Conservation (phyloP, 352 stramenopile species). For the Phytophthora megakarya region DNA sequence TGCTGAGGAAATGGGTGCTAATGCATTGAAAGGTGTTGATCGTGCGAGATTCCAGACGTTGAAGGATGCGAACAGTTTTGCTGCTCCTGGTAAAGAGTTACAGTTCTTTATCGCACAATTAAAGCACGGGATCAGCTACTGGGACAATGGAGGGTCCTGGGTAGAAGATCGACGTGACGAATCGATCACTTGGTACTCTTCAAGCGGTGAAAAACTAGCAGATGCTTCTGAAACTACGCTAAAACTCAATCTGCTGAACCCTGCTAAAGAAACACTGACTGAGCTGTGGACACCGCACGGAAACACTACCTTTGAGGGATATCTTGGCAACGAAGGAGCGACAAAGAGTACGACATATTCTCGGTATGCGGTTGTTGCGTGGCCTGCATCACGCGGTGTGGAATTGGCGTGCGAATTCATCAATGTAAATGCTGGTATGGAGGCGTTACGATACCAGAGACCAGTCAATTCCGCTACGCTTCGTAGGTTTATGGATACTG, state of each 20-base stretch:
- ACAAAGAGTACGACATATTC: conserved; percentile 7
- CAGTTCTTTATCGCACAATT: conserved; percentile 21
- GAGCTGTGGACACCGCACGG: conserved; percentile 12
- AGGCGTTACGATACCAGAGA: not conserved
- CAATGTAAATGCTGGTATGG: conserved; percentile 6
- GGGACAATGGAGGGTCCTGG: not conserved
- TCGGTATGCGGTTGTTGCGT: conserved; percentile 25
- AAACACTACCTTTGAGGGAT: conserved; percentile 9
- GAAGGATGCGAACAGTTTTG: conserved; percentile 19
- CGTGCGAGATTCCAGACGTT: conserved; percentile 8
- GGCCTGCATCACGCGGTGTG: conserved; percentile 11
- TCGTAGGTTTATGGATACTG: too few species aligned
- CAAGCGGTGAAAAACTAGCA: not conserved
- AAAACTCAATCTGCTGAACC: conserved; percentile 15
- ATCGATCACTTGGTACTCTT: not conserved
- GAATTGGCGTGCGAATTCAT: not conserved
- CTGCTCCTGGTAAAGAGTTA: not conserved
- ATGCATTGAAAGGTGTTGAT: conserved; percentile 21
- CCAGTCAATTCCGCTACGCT: too few species aligned
- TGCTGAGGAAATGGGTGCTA: conserved; percentile 4
- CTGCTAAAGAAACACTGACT: not conserved
- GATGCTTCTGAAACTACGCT: not conserved
- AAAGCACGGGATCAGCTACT: conserved; percentile 3
- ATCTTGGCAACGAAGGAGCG: conserved; percentile 10
- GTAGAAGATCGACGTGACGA: not conserved